These are phyloP conservation scores for Tylopilus intermedius DNA, from an alignment of 768 basidiomycete genomes.

Conservation along the genomic window DNA sequence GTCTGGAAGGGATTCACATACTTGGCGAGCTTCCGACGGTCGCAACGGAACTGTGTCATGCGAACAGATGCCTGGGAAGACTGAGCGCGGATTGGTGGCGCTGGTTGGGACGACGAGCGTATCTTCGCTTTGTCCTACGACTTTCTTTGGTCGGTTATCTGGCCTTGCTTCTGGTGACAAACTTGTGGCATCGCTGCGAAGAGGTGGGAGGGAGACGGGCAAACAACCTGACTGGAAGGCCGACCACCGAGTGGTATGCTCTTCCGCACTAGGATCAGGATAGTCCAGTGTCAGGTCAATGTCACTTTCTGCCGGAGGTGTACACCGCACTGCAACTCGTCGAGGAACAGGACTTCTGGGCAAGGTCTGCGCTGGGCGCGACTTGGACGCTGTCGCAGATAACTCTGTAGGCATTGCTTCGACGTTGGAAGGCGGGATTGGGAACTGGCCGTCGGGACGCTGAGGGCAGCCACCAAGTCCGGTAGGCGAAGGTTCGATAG, in stretches of 20 bases:
- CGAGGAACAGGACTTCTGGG: background rate
- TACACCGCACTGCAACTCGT: background rate
- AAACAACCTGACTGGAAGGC: slow-evolving; percentile 26
- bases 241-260: slow-evolving; percentile 15
- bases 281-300: slow-evolving; percentile 9
- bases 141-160: background rate
- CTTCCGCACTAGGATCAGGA: background rate
- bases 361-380: background rate
- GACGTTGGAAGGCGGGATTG: background rate
- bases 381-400: background rate
- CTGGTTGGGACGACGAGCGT: background rate
- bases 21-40: background rate
- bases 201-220: slow-evolving; percentile 10
- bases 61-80: background rate
- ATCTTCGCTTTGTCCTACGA: background rate
- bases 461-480: background rate
- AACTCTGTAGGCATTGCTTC: background rate
- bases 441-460: background rate
- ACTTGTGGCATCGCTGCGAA: background rate
- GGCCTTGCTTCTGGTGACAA: background rate
- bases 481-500: background rate
- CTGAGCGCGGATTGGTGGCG: background rate
- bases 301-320: background rate
- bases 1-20: too few relatives aligned
- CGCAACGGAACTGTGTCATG: background rate